Conservation (phyloP, 495 filamentous ascomycete species). For the Tuber borchii region DNA sequence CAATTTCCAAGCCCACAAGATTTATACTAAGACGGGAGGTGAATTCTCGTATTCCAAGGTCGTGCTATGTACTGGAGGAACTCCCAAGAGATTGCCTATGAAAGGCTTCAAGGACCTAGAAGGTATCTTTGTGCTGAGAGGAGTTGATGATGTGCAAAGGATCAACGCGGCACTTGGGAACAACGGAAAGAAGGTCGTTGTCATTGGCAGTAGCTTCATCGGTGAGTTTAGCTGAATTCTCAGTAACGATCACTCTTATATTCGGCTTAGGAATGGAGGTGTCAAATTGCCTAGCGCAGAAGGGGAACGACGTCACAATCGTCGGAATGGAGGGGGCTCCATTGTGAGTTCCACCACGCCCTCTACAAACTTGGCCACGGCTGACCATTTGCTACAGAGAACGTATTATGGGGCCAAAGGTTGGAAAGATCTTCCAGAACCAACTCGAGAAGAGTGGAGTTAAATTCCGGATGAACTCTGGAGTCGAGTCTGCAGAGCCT, state of each 20-base stretch:
- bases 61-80: conserved; percentile 79
- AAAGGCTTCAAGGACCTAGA: conserved; percentile 76
- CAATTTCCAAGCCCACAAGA: conserved; percentile 65
- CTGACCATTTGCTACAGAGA: conserved; percentile 45
- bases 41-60: conserved; percentile 75
- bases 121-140: conserved; percentile 80
- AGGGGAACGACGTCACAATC: conserved; percentile 74
- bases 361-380: neutral
- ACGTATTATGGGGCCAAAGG: conserved; percentile 72
- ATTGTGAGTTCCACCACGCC: conserved; percentile 43
- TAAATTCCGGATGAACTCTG: conserved; percentile 73
- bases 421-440: conserved; percentile 72
- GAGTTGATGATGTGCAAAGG: conserved; percentile 62
- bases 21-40: conserved; percentile 64
- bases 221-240: conserved; percentile 26
- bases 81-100: conserved; percentile 68
- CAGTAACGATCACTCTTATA: conserved; percentile 2
- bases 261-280: conserved; percentile 74
- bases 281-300: conserved; percentile 64
- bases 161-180: conserved; percentile 74
- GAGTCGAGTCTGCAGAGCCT: conserved; percentile 72
- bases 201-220: conserved; percentile 90
- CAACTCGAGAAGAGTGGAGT: conserved; percentile 77
- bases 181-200: conserved; percentile 76
- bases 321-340: conserved; percentile 88